phyloP scores from a whole-genome alignment of 176 grass and related monocot genomes.

The Zoysia japonica region DNA sequence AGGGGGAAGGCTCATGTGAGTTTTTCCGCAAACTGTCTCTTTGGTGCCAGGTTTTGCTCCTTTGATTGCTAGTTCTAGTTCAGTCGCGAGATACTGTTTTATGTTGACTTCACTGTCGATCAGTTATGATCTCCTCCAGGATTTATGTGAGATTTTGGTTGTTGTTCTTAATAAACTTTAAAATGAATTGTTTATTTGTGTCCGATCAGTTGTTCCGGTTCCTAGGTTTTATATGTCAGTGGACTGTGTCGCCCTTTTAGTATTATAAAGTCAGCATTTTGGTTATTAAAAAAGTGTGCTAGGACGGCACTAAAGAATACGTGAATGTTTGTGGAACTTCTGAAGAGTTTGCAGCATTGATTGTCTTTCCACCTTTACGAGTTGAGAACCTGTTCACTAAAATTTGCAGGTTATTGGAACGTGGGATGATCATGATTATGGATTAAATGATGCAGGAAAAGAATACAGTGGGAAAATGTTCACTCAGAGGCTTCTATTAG shows the following conservation, averaged over 20 bases:
- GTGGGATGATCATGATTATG: slow-evolving; percentile 99
- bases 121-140: neutral
- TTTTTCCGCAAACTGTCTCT: neutral
- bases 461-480: slow-evolving; percentile 65
- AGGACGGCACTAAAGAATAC: slow-evolving; percentile 1
- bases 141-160: neutral
- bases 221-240: neutral
- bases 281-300: neutral
- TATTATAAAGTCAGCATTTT: neutral
- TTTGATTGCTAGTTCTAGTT: neutral
- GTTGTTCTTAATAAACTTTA: neutral
- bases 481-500: slow-evolving; percentile 77
- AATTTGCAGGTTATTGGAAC: slow-evolving; percentile 83
- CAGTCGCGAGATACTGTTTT: neutral
- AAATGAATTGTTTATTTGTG: slow-evolving; percentile 2
- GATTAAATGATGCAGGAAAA: slow-evolving; percentile 97
- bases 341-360: neutral
- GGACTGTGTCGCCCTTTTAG: slow-evolving; percentile 1
- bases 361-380: slow-evolving; percentile 7
- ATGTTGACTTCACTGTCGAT: neutral
- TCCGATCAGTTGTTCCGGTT: neutral
- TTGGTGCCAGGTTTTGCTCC: neutral
- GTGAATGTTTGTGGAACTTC: neutral
- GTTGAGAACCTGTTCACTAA: slow-evolving; percentile 13
- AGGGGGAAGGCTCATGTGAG: slow-evolving; percentile 62